phyloP scores from a whole-genome alignment of 176 grass and related monocot species.

The Eleusine indica region DNA sequence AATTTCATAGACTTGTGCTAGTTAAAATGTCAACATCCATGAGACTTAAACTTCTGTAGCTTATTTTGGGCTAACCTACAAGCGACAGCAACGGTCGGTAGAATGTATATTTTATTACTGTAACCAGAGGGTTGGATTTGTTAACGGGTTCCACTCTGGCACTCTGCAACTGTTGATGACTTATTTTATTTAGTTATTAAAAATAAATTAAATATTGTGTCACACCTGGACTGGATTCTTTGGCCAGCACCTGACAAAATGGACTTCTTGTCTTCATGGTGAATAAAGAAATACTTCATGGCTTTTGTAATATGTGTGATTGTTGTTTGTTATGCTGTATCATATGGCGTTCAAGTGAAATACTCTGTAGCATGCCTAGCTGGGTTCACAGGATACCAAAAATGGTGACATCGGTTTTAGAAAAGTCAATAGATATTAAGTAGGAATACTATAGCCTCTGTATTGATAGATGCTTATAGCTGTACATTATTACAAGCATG shows the following conservation, averaged over 20 bases:
- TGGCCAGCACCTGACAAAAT: constrained; percentile 16
- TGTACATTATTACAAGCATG: too few species aligned
- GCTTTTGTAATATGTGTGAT: not conserved
- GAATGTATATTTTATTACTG: constrained; percentile 11
- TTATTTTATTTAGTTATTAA: constrained; percentile 11
- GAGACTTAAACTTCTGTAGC: constrained; percentile 19
- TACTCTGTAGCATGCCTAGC: not conserved
- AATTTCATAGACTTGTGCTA: not conserved
- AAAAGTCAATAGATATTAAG: too few species aligned
- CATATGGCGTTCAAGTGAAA: not conserved
- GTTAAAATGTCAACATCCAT: not conserved
- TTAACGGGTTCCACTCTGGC: not conserved
- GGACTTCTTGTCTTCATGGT: not conserved
- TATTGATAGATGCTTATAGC: too few species aligned
- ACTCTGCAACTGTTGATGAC: constrained; percentile 6
- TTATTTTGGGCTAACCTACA: not conserved
- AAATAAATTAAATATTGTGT: constrained; percentile 4
- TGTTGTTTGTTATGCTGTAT: not conserved
- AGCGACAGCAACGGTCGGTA: not conserved
- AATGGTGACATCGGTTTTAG: not conserved
- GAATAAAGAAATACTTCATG: not conserved
- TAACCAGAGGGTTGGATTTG: not conserved
- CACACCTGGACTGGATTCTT: constrained; percentile 17
- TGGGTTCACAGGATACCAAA: not conserved
- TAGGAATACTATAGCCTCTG: too few species aligned